phyloP scores from a whole-genome alignment of 1,284 basidiomycete species.

The Boletus sp. region DNA sequence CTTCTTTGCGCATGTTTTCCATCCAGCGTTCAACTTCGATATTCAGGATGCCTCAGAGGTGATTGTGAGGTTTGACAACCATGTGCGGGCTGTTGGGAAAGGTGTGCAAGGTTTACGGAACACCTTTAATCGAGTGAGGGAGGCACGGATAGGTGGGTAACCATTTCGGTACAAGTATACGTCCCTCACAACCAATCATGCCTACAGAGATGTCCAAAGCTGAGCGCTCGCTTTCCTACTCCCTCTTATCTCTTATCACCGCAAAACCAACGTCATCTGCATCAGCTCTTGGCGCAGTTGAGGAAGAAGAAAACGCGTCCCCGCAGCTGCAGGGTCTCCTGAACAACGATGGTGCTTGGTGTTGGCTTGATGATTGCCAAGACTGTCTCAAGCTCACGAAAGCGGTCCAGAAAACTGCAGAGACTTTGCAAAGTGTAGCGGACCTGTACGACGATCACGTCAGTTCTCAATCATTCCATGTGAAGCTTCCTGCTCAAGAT shows the following conservation, averaged over 20 bases:
- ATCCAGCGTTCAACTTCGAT: conserved; percentile 82
- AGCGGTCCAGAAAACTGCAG: conserved; percentile 73
- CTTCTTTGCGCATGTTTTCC: conserved; percentile 78
- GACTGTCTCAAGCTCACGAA: conserved; percentile 76
- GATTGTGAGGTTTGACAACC: conserved; percentile 58
- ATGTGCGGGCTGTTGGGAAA: conserved; percentile 60
- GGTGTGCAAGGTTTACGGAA: conserved; percentile 65
- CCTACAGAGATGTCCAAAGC: conserved; percentile 67
- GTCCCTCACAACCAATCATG: not conserved
- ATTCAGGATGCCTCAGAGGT: conserved; percentile 58
- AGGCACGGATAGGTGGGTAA: conserved; percentile 60
- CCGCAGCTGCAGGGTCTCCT: conserved; percentile 42
- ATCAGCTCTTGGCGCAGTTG: conserved; percentile 42
- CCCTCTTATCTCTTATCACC: conserved; percentile 65
- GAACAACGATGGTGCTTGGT: conserved; percentile 79
- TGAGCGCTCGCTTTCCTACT: conserved; percentile 65
- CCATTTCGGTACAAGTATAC: not conserved
- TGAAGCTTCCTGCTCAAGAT: conserved; percentile 8
- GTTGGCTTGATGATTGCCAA: conserved; percentile 75
- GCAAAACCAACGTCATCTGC: conserved; percentile 56
- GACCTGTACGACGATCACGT: conserved; percentile 79
- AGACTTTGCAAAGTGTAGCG: conserved; percentile 69
- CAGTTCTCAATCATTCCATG: conserved; percentile 24
- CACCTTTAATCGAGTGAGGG: conserved; percentile 57
- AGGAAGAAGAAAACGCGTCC: conserved; percentile 45